Percentiles rank a stretch among this genome's conserved stretches.
These are phyloP conservation scores for Leucosporidium creatinivorum DNA, from an alignment of 768 basidiomycete species.

Conservation along the genomic window DNA sequence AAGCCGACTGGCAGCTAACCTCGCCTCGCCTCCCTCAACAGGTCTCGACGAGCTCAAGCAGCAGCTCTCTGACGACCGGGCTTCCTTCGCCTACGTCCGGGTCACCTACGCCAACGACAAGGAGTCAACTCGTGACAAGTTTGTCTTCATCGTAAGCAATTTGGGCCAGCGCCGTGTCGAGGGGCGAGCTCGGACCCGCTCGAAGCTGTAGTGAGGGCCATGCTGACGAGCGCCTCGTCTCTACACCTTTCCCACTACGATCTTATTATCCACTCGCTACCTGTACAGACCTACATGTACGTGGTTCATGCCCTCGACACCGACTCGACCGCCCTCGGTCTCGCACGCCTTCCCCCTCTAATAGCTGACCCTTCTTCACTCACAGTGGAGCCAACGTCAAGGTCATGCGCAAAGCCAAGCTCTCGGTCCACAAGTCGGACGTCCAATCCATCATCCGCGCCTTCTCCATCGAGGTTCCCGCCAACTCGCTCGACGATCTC, in stretches of 20 bases:
- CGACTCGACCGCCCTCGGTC: background rate
- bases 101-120: conserved; percentile 80
- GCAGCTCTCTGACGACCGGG: conserved; percentile 62
- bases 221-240: background rate
- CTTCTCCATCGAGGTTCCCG: conserved; percentile 82
- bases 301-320: too few species aligned
- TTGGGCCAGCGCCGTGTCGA: too few species aligned
- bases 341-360: background rate
- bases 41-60: conserved; percentile 67
- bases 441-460: conserved; percentile 69
- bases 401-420: conserved; percentile 88
- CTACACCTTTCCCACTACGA: too few species aligned
- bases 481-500: conserved; percentile 72
- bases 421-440: conserved; percentile 82
- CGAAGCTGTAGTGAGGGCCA: too few species aligned
- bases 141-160: conserved; percentile 36
- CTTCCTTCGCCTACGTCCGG: conserved; percentile 75
- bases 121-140: conserved; percentile 77
- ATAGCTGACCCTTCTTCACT: conserved; percentile 43
- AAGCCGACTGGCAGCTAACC: too few species aligned
- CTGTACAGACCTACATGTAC: background rate
- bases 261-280: background rate
- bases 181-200: too few species aligned
- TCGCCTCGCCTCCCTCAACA: too few species aligned
- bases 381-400: conserved; percentile 74